phyloP scores from a whole-genome alignment of 129 eudicot species.

The Centrapalus pauciflorus region DNA sequence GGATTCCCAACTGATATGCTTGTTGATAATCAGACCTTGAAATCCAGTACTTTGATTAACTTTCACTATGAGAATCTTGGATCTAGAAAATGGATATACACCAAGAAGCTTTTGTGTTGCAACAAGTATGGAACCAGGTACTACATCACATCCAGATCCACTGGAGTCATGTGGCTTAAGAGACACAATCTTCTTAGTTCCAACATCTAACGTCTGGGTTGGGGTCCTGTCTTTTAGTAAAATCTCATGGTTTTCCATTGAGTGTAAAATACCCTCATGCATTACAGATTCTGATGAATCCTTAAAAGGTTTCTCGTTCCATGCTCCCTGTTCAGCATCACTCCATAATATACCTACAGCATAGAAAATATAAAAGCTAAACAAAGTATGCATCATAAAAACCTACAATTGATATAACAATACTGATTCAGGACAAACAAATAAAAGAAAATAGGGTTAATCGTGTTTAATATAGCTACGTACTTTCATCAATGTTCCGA shows the following conservation, averaged over 20 bases:
- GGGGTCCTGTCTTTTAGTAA: constrained; percentile 36
- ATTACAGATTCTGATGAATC: constrained; percentile 17
- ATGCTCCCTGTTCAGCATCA: constrained; percentile 28
- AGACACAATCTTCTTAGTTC: constrained; percentile 19
- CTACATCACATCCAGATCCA: constrained; percentile 34
- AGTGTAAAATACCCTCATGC: constrained; percentile 6
- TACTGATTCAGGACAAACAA: background rate
- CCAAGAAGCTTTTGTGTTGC: constrained; percentile 64
- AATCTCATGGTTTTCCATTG: constrained; percentile 41
- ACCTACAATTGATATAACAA: background rate
- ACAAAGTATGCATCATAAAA: background rate
- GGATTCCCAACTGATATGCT: constrained; percentile 70
- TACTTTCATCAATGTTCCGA: no score
- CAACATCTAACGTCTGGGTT: constrained; percentile 13
- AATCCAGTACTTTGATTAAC: constrained; percentile 59
- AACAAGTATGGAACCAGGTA: constrained; percentile 56
- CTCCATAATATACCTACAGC: constrained; percentile 42
- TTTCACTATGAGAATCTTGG: constrained; percentile 70
- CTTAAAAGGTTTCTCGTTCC: constrained; percentile 23
- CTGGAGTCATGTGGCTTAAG: constrained; percentile 20
- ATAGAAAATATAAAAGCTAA: constrained; percentile 3
- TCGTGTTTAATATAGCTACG: no score
- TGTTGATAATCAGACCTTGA: constrained; percentile 78
- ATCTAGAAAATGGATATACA: constrained; percentile 50
- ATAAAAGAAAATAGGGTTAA: background rate